Conservation (phyloP, 2,329 filamentous ascomycete genomes). For the Immersiporthe knoxdaviesiana region DNA sequence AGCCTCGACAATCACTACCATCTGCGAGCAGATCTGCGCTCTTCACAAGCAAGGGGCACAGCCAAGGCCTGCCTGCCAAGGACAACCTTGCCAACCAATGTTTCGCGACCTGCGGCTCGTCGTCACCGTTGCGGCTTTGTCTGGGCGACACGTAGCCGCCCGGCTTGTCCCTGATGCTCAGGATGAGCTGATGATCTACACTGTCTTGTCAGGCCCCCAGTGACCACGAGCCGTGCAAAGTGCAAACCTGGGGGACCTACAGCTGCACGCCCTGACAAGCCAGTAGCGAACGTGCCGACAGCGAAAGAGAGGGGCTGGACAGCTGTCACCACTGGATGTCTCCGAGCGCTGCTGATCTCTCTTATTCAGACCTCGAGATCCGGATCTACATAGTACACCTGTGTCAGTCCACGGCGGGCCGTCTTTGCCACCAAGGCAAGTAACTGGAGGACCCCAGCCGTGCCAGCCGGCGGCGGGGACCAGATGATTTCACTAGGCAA, state of each 20-base stretch:
- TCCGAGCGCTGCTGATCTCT: neutral
- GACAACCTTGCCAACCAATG: neutral
- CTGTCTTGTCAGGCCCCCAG: neutral
- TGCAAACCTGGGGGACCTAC: neutral
- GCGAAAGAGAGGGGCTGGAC: neutral
- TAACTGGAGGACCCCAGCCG: neutral
- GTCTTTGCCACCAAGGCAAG: neutral
- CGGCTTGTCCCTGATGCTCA: neutral
- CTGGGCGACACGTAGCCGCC: neutral
- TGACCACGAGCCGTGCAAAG: neutral
- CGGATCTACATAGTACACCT: neutral
- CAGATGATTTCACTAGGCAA: neutral
- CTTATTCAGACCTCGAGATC: neutral
- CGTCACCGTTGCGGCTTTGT: neutral
- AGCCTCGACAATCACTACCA: slow-evolving; percentile 2
- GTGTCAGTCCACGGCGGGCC: neutral
- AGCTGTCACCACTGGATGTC: neutral
- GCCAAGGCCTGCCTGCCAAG: slow-evolving; percentile 5
- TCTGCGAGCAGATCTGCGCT: neutral
- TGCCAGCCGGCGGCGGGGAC: no score
- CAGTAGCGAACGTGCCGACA: neutral
- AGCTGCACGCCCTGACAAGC: neutral
- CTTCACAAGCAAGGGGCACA: neutral
- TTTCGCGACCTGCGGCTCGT: neutral
- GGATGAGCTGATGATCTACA: slow-evolving; percentile 4